phyloP scores from a whole-genome alignment of 2,329 filamentous ascomycete species.

The Diaporthe eres region DNA sequence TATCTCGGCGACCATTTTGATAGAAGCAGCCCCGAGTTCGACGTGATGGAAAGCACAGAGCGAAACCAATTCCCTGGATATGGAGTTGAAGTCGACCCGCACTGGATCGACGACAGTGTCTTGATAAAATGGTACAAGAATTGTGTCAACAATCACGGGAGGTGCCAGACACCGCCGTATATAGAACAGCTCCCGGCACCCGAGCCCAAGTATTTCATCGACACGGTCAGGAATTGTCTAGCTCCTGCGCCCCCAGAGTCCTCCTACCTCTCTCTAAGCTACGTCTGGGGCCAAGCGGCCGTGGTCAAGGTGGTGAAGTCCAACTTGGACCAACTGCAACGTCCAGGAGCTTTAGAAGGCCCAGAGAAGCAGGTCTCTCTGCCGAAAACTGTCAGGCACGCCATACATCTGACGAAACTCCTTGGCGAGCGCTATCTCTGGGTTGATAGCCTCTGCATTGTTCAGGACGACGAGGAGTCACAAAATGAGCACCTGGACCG shows the following conservation, averaged over 20 bases:
- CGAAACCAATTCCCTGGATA: not conserved
- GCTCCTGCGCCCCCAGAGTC: not conserved
- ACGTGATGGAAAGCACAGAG: not conserved
- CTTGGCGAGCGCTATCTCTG: slow-evolving; percentile 35
- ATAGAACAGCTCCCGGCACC: not conserved
- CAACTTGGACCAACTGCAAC: not conserved
- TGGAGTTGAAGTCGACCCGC: not conserved
- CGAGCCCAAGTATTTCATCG: not conserved
- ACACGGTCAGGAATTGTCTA: not conserved
- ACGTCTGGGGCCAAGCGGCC: slow-evolving; percentile 7
- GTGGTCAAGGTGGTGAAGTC: not conserved
- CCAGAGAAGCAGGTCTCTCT: not conserved
- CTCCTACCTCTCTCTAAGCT: not conserved
- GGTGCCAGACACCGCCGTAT: not conserved
- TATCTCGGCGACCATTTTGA: not conserved
- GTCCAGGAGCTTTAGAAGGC: not conserved
- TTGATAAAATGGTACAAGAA: not conserved
- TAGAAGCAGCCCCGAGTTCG: not conserved
- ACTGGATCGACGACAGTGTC: not conserved
- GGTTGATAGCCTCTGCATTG: slow-evolving; percentile 28
- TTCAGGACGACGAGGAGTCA: slow-evolving; percentile 1
- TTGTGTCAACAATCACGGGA: not conserved
- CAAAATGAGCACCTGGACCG: not conserved
- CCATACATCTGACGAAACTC: not conserved
- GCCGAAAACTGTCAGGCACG: slow-evolving; percentile 6